Percentiles rank a stretch among this genome's conserved stretches.
phyloP scores from a whole-genome alignment of 345 rosid species.

The Populus pruinosa region DNA sequence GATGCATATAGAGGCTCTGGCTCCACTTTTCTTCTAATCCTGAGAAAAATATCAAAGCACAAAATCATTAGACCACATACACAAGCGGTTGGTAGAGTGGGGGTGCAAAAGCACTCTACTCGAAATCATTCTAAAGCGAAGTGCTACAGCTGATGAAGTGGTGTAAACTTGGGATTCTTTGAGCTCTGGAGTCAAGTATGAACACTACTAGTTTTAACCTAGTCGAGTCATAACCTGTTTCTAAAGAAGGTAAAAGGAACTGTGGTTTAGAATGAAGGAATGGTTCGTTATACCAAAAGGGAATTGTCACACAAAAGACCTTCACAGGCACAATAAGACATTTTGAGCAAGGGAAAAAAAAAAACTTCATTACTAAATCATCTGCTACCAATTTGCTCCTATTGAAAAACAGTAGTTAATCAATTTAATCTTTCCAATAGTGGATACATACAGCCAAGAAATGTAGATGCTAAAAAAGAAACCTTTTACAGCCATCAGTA shows the following conservation, averaged over 20 bases:
- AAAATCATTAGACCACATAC: not conserved
- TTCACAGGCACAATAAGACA: too few relatives aligned
- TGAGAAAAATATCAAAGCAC: conserved; percentile 21
- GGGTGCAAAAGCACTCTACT: not conserved
- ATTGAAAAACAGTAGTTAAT: too few relatives aligned
- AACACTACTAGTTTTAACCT: not conserved
- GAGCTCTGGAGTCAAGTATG: not conserved
- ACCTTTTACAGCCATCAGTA: not conserved
- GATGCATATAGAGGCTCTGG: conserved; percentile 72
- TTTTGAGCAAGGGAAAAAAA: too few relatives aligned
- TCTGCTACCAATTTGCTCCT: too few relatives aligned
- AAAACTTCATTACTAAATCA: too few relatives aligned
- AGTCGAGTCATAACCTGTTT: not conserved
- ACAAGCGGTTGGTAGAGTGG: not conserved
- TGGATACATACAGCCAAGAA: too few relatives aligned
- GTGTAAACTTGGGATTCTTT: not conserved
- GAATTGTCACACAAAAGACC: not conserved
- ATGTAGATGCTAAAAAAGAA: not conserved
- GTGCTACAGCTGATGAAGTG: not conserved
- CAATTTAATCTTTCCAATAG: too few relatives aligned
- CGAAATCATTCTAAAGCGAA: not conserved
- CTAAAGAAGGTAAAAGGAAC: not conserved
- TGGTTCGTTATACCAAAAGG: not conserved
- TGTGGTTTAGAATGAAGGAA: not conserved
- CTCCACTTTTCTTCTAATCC: conserved; percentile 74